These are phyloP conservation scores for Diaporthe vaccinii DNA, from an alignment of 2,329 filamentous ascomycete species.

Conservation along the genomic window DNA sequence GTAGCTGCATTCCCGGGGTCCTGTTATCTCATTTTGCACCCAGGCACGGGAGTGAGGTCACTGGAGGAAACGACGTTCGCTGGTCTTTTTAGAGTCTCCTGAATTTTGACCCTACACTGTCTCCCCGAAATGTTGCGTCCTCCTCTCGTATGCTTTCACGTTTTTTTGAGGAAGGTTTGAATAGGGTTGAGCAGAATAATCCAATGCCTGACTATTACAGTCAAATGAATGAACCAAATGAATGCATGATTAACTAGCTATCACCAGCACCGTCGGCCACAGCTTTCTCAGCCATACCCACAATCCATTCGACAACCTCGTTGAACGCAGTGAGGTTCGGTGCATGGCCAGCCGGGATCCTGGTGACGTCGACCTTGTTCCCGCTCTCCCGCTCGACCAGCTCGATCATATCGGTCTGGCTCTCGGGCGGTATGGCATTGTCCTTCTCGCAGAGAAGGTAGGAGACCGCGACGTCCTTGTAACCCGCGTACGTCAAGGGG, in stretches of 20 bases:
- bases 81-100: too few relatives aligned
- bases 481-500: neutral
- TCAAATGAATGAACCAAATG: too few relatives aligned
- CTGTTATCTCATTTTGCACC: too few relatives aligned
- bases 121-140: too few relatives aligned
- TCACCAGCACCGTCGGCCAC: neutral
- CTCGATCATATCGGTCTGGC: neutral
- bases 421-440: neutral
- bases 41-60: too few relatives aligned
- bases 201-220: too few relatives aligned
- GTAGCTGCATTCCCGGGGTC: too few relatives aligned
- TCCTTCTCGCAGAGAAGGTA: conserved; percentile 1
- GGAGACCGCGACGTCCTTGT: neutral
- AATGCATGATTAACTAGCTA: neutral
- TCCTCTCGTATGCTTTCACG: too few relatives aligned
- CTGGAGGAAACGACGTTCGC: too few relatives aligned
- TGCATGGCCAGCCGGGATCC: neutral
- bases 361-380: neutral
- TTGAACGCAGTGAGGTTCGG: neutral
- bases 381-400: neutral
- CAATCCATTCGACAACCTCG: neutral
- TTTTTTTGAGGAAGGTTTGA: too few relatives aligned
- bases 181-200: too few relatives aligned
- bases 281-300: neutral
- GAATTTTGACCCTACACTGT: too few relatives aligned